Conservation (phyloP, 2,329 filamentous ascomycete species). For the Fusarium nematophilum region DNA sequence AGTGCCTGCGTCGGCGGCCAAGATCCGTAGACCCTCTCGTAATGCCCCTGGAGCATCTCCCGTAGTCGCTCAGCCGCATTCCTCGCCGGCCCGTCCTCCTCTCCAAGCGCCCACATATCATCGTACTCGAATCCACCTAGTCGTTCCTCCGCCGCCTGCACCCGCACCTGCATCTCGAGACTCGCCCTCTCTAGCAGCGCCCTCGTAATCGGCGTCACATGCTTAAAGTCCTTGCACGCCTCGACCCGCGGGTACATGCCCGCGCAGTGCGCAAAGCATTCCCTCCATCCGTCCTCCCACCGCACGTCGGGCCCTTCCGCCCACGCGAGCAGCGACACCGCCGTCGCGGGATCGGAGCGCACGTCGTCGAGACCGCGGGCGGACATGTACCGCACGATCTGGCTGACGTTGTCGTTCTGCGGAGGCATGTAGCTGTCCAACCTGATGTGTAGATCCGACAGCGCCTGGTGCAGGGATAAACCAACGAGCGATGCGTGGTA, state of each 20-base stretch:
- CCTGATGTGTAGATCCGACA: conserved; percentile 70
- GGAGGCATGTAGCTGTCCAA: conserved; percentile 69
- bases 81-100: conserved; percentile 61
- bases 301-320: conserved; percentile 70
- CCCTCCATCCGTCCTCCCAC: conserved; percentile 75
- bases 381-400: conserved; percentile 70
- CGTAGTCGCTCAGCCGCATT: conserved; percentile 69
- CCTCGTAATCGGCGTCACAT: conserved; percentile 70
- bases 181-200: conserved; percentile 71
- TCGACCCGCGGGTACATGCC: conserved; percentile 71
- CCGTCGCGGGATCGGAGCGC: conserved; percentile 68
- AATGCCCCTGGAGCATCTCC: conserved; percentile 70
- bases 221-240: conserved; percentile 64
- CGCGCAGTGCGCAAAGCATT: conserved; percentile 74
- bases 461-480: conserved; percentile 69
- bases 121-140: conserved; percentile 69
- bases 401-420: conserved; percentile 66
- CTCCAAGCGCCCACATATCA: conserved; percentile 67
- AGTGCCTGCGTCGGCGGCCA: conserved; percentile 63
- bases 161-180: conserved; percentile 70
- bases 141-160: conserved; percentile 71
- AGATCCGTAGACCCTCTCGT: conserved; percentile 64
- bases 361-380: conserved; percentile 72
- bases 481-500: conserved; percentile 74
- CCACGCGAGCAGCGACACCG: conserved; percentile 73